A percentile compares a stretch with the other conserved stretches of the same genome.
Conservation (phyloP, 169 alveolate genomes). For the Plasmodium berghei region DNA sequence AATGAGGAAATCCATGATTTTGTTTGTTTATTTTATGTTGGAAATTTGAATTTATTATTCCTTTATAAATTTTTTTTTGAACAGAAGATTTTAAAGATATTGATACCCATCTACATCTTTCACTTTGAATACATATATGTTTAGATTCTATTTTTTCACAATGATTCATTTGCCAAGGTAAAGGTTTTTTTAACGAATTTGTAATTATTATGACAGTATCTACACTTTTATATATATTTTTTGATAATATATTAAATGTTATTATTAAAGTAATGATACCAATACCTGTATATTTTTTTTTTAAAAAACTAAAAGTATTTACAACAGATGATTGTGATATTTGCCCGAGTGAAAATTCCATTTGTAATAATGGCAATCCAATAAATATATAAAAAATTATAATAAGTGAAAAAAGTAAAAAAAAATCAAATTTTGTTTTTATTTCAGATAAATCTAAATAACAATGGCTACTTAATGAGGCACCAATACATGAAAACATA, state of each 20-base stretch:
- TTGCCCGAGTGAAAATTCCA: constrained; percentile 73
- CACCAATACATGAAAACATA: constrained; percentile 61
- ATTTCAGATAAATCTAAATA: constrained; percentile 58
- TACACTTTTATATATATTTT: constrained; percentile 25
- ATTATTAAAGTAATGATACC: constrained; percentile 44
- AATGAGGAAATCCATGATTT: no score
- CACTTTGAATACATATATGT: constrained; percentile 7
- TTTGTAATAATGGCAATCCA: constrained; percentile 59
- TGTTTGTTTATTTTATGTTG: no score
- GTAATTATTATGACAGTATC: constrained; percentile 14
- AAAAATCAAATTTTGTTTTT: constrained; percentile 22
- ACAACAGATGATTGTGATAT: constrained; percentile 61
- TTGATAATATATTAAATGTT: constrained; percentile 16
- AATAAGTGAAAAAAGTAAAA: background rate
- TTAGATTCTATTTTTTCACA: constrained; percentile 23
- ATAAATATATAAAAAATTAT: constrained; percentile 44
- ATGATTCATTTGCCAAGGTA: constrained; percentile 44
- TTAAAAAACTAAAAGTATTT: constrained; percentile 47
- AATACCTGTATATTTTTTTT: constrained; percentile 43
- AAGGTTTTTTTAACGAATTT: constrained; percentile 9
- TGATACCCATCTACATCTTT: constrained; percentile 44
- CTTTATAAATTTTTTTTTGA: no score
- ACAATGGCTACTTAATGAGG: constrained; percentile 46
- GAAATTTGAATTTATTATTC: no score
- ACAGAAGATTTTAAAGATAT: no score